Evolutionary conservation across 208 protist species (phyloP), one percentile per base, ranked within the genome.

Genomic region (Leishmania martiniquensis): DNA sequence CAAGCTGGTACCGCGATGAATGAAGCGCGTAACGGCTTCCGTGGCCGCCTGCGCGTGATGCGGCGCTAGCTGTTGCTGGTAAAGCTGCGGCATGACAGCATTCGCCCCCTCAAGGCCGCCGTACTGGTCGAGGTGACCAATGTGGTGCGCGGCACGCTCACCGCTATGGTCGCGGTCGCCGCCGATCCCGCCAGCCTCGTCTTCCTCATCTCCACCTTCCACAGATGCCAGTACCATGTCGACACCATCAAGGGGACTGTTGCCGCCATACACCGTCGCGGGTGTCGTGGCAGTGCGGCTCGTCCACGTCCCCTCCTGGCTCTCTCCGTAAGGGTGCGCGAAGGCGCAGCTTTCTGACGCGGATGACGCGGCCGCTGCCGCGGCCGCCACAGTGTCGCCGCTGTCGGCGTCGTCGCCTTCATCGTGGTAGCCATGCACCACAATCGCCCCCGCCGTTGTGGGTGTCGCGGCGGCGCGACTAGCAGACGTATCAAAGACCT

Each of bases 301-400:
- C 55, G 51, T 75, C 71, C 71, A 75, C 25, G 54, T 44, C 32
- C 34, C 71, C 32, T 65, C 71, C 32, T 4, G 39, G 32, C 71
- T 49, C 25, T 75, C 71, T 5, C 54, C 22, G 17, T 47, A 29
- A 22, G 42, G 63, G 25, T 17, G 37, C 37, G 63, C 20, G 12
- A 25, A 39, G 7, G 47, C 20, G 15, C n/a, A 29, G 57, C 39
- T 59, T n/a, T 2, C 22, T 2, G 68, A 54, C 29, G 49, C 45
- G 25, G 49, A 44, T 10, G 25, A 1, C 1, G 69, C 49, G 22
- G 32, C 44, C 6, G 67, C 44, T 25, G 22, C 17, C 15, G 22
- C 49, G 1, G n/a, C 67, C 65, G n/a, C 25, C 22, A 10, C 25
- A 44, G 20, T 20, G 29, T 49, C 49, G 47, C 67, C 1, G n/a